Conservation (phyloP, 2,329 filamentous ascomycete genomes). For the Coccinonectria pachysandricola region DNA sequence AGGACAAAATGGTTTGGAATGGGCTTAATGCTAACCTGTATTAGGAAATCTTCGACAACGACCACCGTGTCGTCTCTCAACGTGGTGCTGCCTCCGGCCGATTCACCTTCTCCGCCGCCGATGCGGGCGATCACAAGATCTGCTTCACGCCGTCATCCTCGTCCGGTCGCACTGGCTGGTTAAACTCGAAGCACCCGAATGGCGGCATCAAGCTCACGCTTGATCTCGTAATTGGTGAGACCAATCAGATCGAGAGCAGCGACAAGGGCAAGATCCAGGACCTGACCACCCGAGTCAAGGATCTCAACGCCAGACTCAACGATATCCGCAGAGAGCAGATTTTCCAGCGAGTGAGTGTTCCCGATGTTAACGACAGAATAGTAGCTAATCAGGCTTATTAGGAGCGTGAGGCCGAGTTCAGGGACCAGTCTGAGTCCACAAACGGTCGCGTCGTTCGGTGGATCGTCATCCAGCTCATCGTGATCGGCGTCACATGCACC, state of each 20-base stretch:
- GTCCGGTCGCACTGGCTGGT: conserved; percentile 60
- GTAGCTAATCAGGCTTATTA: too few species aligned
- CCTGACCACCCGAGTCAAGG: conserved; percentile 77
- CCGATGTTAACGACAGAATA: background rate
- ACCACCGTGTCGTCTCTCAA: conserved; percentile 91
- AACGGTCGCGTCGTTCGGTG: conserved; percentile 88
- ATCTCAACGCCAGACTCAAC: conserved; percentile 75
- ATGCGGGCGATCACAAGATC: conserved; percentile 89
- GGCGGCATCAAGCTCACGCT: conserved; percentile 76
- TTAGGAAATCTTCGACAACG: conserved; percentile 88
- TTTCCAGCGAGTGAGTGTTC: conserved; percentile 68
- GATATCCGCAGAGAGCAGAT: conserved; percentile 93
- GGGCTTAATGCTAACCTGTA: conserved; percentile 5
- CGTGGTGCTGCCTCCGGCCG: conserved; percentile 64
- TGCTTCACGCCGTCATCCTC: conserved; percentile 83
- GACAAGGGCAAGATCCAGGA: conserved; percentile 91
- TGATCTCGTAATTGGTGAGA: conserved; percentile 90
- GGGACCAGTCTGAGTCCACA: conserved; percentile 91
- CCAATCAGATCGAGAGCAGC: conserved; percentile 82
- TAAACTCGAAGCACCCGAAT: conserved; percentile 51
- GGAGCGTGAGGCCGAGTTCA: conserved; percentile 96
- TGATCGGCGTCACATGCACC: conserved; percentile 79
- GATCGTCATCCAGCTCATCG: conserved; percentile 80
- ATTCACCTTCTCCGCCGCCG: conserved; percentile 92
- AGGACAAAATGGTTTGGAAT: too few species aligned